phyloP scores from a whole-genome alignment of 306 rosid species.

The Ochetophila trinervis region DNA sequence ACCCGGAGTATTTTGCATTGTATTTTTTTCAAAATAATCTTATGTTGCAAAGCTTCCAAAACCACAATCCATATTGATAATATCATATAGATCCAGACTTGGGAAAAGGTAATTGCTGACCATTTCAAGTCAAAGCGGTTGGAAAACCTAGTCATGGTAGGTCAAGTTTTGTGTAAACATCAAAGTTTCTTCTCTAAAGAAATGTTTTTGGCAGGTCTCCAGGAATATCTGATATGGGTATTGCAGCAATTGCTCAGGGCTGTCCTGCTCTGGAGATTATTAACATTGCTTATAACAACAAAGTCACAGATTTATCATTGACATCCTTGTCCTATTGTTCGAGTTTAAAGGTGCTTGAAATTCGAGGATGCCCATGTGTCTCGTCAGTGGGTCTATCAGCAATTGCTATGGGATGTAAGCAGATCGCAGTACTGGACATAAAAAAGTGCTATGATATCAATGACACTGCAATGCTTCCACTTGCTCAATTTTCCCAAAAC shows the following conservation, averaged over 20 bases:
- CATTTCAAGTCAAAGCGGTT: background rate
- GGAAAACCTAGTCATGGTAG: background rate
- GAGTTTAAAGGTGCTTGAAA: conserved; percentile 47
- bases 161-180: too few relatives aligned
- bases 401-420: conserved; percentile 49
- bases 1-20: too few relatives aligned
- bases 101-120: background rate
- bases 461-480: conserved; percentile 54
- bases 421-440: conserved; percentile 51
- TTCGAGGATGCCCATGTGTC: conserved; percentile 52
- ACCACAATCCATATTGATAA: background rate
- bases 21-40: too few relatives aligned
- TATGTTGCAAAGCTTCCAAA: too few relatives aligned
- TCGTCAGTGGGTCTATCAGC: conserved; percentile 54
- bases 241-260: conserved; percentile 49
- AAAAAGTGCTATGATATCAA: conserved; percentile 52
- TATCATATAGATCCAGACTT: background rate
- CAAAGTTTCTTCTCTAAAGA: background rate
- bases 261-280: conserved; percentile 59
- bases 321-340: conserved; percentile 51
- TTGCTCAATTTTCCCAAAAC: conserved; percentile 49
- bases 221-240: conserved; percentile 55
- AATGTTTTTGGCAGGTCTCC: conserved; percentile 36
- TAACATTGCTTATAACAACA: conserved; percentile 55
- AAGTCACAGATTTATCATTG: conserved; percentile 53